Conservation (phyloP, 2,329 filamentous ascomycete species). For the Akanthomyces uredinophilus region DNA sequence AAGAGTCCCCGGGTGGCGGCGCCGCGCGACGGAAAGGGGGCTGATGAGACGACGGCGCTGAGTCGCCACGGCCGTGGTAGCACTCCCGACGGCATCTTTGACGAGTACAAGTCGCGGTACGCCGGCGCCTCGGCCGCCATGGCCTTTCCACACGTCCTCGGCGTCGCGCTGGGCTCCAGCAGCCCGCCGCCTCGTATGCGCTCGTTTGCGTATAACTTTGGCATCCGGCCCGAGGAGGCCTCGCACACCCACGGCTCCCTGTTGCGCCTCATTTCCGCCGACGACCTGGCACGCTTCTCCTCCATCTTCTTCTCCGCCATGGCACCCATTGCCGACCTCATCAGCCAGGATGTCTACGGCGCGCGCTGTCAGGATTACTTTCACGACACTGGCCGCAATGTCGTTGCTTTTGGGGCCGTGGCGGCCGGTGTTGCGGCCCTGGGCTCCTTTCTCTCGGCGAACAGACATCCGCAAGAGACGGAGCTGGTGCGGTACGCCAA, state of each 20-base stretch:
- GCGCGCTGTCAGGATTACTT: conserved; percentile 20
- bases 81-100: conserved; percentile 17
- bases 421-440: conserved; percentile 21
- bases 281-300: conserved; percentile 19
- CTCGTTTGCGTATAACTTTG: conserved; percentile 22
- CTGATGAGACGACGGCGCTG: neutral
- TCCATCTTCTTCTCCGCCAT: conserved; percentile 18
- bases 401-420: conserved; percentile 19
- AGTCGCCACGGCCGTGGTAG: neutral
- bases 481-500: conserved; percentile 21
- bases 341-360: conserved; percentile 16
- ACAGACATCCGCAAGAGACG: conserved; percentile 19
- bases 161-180: conserved; percentile 17
- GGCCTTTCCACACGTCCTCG: conserved; percentile 21
- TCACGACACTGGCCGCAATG: conserved; percentile 7
- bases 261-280: conserved; percentile 18
- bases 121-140: conserved; percentile 20
- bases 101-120: conserved; percentile 19
- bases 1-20: neutral
- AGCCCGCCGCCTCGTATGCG: conserved; percentile 19
- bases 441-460: conserved; percentile 21
- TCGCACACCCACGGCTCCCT: neutral
- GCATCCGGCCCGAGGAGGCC: conserved; percentile 21
- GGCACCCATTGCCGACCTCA: conserved; percentile 18
- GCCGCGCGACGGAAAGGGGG: neutral